These are phyloP conservation scores for Daedaleopsis sinensis DNA, from an alignment of 768 basidiomycete genomes.

Conservation along the genomic window DNA sequence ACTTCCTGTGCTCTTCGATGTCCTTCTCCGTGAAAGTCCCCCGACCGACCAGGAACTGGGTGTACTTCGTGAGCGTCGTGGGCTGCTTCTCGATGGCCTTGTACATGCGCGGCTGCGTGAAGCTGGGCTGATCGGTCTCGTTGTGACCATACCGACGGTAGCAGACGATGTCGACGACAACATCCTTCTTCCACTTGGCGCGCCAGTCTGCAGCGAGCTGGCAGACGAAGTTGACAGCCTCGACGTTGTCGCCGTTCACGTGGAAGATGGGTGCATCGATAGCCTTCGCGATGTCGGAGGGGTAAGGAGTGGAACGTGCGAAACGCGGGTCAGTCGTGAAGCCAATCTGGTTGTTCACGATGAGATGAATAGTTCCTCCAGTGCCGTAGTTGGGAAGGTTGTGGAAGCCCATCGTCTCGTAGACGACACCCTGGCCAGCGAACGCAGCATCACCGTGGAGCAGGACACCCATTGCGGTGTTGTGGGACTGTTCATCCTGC, in stretches of 20 bases:
- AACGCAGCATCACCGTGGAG: constrained; percentile 99
- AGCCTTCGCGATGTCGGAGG: constrained; percentile 96
- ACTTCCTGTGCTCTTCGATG: constrained; percentile 97
- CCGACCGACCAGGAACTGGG: constrained; percentile 86
- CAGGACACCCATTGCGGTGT: constrained; percentile 91
- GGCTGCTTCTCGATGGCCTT: constrained; percentile 94
- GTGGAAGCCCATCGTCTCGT: constrained; percentile 99
- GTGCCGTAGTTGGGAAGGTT: constrained; percentile 95
- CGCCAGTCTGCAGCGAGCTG: constrained; percentile 98
- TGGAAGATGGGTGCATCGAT: constrained; percentile 99
- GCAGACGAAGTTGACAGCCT: constrained; percentile 98
- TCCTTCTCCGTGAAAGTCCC: constrained; percentile 95
- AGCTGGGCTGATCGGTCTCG: constrained; percentile 98
- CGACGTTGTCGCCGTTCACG: constrained; percentile 97
- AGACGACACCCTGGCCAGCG: constrained; percentile 97
- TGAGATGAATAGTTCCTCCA: constrained; percentile 96
- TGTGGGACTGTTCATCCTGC: constrained; percentile 76
- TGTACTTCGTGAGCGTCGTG: constrained; percentile 89
- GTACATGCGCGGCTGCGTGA: constrained; percentile 99
- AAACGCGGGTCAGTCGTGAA: constrained; percentile 99
- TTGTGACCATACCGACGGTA: constrained; percentile 99
- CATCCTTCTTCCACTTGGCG: constrained; percentile 98
- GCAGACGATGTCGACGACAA: constrained; percentile 97
- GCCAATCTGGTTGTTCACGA: constrained; percentile 99
- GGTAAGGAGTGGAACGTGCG: constrained; percentile 96